A percentile compares a stretch with the other conserved stretches of the same genome.
phyloP scores from a whole-genome alignment of 192 early-diverging fungal species.

The Funneliformis mosseae region DNA sequence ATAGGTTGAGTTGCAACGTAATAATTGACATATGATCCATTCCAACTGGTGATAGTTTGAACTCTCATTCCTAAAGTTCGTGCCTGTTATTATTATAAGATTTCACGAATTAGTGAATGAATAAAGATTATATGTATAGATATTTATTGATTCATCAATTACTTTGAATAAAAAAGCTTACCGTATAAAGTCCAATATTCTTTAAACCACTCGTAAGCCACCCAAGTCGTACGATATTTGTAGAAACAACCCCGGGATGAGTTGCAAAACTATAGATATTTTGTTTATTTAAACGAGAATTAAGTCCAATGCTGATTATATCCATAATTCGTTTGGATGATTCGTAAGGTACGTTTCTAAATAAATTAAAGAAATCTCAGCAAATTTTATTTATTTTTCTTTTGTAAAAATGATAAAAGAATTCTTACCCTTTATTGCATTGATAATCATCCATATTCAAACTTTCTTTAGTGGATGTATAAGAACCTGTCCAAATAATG shows the following conservation, averaged over 20 bases:
- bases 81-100: conserved; percentile 33
- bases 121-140: too few species aligned
- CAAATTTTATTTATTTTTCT: not conserved
- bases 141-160: too few species aligned
- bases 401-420: not conserved
- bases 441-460: conserved; percentile 55
- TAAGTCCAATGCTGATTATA: conserved; percentile 45
- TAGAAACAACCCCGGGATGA: conserved; percentile 59
- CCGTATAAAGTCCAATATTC: not conserved
- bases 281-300: conserved; percentile 31
- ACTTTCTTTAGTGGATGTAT: conserved; percentile 39
- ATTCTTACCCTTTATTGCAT: conserved; percentile 43
- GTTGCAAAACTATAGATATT: conserved; percentile 51
- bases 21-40: conserved; percentile 49
- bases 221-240: conserved; percentile 22
- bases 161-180: not conserved
- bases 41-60: conserved; percentile 48
- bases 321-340: conserved; percentile 59
- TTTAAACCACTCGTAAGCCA: not conserved
- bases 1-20: conserved; percentile 46
- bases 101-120: not conserved
- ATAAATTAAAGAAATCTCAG: not conserved
- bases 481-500: conserved; percentile 60
- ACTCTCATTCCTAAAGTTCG: conserved; percentile 48
- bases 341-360: conserved; percentile 49